Percentiles rank a stretch among this genome's conserved stretches.
These are phyloP conservation scores for Candida sp. DNA, from an alignment of 1,139 yeast genomes.

Conservation along the genomic window DNA sequence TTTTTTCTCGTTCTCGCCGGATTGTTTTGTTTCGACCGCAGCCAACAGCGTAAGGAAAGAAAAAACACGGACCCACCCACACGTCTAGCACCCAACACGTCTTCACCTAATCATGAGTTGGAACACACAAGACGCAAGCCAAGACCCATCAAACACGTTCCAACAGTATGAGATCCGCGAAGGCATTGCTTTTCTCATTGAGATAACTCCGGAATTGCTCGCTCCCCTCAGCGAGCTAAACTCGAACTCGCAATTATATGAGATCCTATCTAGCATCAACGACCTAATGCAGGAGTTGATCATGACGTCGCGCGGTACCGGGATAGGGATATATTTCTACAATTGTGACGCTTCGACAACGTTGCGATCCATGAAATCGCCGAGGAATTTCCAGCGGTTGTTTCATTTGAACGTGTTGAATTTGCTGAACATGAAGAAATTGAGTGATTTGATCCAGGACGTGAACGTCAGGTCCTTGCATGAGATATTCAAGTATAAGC, in stretches of 20 bases:
- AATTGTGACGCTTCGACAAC: constrained; percentile 38
- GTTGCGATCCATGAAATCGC: constrained; percentile 9
- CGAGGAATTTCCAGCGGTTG: constrained; percentile 25
- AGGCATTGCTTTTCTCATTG: constrained; percentile 66
- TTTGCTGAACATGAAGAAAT: constrained; percentile 41
- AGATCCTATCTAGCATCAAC: constrained; percentile 56
- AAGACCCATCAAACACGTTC: constrained; percentile 18
- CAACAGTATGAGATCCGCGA: constrained; percentile 59
- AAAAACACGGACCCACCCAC: neutral
- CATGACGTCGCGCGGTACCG: constrained; percentile 63
- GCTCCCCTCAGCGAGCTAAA: constrained; percentile 35
- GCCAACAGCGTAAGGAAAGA: no score
- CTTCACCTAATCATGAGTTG: constrained; percentile 2
- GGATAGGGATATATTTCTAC: constrained; percentile 68
- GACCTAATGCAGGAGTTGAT: constrained; percentile 62
- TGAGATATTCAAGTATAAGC: constrained; percentile 19
- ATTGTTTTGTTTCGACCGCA: neutral
- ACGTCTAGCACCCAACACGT: neutral
- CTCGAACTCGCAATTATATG: constrained; percentile 48
- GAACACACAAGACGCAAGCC: constrained; percentile 5
- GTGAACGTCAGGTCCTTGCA: constrained; percentile 17
- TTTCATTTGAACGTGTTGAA: constrained; percentile 42
- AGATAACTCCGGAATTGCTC: constrained; percentile 56
- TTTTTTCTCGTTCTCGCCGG: neutral
- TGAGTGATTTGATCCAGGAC: constrained; percentile 38